Percentiles rank a stretch among this genome's conserved stretches.
Evolutionary conservation across 805 yeast species (phyloP).

Genomic region (Wickerhamiella parazyma): DNA sequence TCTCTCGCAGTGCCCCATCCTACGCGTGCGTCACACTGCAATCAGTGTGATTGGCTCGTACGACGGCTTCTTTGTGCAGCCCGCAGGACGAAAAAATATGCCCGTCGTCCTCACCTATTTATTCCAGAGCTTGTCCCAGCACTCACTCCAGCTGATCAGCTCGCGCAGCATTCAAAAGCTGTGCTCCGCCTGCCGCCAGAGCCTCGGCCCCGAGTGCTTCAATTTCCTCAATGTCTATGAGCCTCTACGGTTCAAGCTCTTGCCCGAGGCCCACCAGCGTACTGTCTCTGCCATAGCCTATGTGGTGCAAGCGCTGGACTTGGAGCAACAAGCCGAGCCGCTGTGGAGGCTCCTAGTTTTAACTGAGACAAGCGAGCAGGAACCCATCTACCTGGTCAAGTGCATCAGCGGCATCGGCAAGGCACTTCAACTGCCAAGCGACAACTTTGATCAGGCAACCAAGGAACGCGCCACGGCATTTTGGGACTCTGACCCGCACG

Average conservation of each 20-base stretch:
- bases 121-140: slow-evolving; percentile 30
- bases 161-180: slow-evolving; percentile 44
- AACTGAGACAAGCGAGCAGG: slow-evolving; percentile 10
- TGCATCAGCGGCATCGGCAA: slow-evolving; percentile 62
- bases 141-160: slow-evolving; percentile 28
- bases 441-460: slow-evolving; percentile 27
- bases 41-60: slow-evolving; percentile 46
- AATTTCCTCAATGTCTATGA: slow-evolving; percentile 22
- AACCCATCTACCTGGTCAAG: slow-evolving; percentile 37
- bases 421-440: slow-evolving; percentile 49
- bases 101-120: slow-evolving; percentile 42
- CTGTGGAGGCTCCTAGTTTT: slow-evolving; percentile 12
- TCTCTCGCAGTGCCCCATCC: slow-evolving; percentile 18
- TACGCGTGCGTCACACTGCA: slow-evolving; percentile 34
- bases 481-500: slow-evolving; percentile 22
- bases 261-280: slow-evolving; percentile 22
- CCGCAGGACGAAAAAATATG: slow-evolving; percentile 33
- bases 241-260: slow-evolving; percentile 16
- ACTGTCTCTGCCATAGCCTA: slow-evolving; percentile 25
- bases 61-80: slow-evolving; percentile 42
- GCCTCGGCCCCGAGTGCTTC: slow-evolving; percentile 17
- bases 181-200: slow-evolving; percentile 23
- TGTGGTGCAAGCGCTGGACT: slow-evolving; percentile 21
- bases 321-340: slow-evolving; percentile 23
- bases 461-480: slow-evolving; percentile 25